Conservation (phyloP, 192 early-diverging fungal species). For the Rhizophagus sp. region DNA sequence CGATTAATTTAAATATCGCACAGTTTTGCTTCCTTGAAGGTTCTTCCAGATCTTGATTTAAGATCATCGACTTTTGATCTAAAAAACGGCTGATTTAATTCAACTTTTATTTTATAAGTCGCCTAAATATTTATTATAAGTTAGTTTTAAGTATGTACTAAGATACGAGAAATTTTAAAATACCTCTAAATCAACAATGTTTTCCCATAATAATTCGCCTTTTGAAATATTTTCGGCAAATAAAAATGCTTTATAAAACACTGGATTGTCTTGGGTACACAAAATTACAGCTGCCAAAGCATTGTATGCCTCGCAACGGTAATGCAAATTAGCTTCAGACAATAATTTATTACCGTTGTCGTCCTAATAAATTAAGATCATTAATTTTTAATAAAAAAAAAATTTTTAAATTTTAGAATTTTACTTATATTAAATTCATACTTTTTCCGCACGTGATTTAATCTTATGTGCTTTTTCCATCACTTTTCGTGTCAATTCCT, state of each 20-base stretch:
- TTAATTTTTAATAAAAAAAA: neutral
- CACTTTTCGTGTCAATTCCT: constrained; percentile 48
- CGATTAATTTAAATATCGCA: neutral
- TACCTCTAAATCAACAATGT: constrained; percentile 54
- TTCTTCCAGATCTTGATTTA: neutral
- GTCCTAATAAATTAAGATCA: constrained; percentile 21
- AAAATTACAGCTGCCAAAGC: constrained; percentile 54
- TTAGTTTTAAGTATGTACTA: neutral
- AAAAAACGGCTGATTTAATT: neutral
- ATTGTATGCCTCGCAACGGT: constrained; percentile 60
- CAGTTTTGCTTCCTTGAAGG: neutral
- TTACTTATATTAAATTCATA: neutral
- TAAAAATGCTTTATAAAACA: constrained; percentile 57
- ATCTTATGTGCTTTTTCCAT: constrained; percentile 43
- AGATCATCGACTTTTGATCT: constrained; percentile 1
- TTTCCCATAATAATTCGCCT: constrained; percentile 59
- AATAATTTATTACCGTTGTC: constrained; percentile 25
- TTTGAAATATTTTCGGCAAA: constrained; percentile 58
- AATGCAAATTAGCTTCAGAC: constrained; percentile 32
- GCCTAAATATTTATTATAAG: neutral
- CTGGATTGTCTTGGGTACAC: constrained; percentile 56
- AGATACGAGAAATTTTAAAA: neutral
- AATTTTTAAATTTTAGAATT: neutral
- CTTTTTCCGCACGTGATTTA: constrained; percentile 39
- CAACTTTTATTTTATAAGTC: neutral